Conservation (phyloP, 225 moss, liverwort and hornwort genomes). For the Pleurozium schreberi region DNA sequence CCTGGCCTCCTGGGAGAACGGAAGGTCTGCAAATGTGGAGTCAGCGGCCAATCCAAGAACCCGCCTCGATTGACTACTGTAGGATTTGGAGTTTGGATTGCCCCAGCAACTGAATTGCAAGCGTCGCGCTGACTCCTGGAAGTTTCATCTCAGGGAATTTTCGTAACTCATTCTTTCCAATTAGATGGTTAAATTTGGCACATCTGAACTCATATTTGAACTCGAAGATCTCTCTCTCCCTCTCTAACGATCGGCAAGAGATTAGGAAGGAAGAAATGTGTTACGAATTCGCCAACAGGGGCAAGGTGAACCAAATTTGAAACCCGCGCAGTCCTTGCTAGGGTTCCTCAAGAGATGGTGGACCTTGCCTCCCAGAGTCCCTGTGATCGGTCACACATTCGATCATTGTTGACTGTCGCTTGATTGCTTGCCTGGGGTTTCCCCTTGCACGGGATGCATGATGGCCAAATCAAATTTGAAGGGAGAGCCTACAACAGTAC, state of each 20-base stretch:
- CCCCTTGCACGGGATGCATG: not conserved
- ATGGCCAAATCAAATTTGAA: not conserved
- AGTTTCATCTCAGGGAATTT: too few relatives aligned
- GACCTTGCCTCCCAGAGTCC: not conserved
- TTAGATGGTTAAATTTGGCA: not conserved
- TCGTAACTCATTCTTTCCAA: not conserved
- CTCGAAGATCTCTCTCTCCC: too few relatives aligned
- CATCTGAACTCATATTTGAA: not conserved
- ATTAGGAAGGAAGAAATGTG: too few relatives aligned
- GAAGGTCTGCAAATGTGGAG: not conserved
- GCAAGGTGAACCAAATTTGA: not conserved
- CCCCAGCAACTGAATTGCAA: not conserved
- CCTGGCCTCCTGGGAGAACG: too few relatives aligned
- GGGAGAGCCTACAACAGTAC: not conserved
- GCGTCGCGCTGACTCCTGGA: not conserved
- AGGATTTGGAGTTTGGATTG: too few relatives aligned
- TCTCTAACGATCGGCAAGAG: too few relatives aligned
- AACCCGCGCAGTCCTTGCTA: not conserved
- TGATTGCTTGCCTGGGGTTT: not conserved
- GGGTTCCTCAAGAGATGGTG: not conserved
- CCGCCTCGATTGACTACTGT: not conserved
- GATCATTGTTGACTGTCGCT: not conserved
- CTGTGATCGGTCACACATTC: not conserved
- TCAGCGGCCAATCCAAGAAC: not conserved
- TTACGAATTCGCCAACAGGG: not conserved